Evolutionary conservation across 306 rosid genomes (phyloP).

Genomic region (Luffa acutangula): DNA sequence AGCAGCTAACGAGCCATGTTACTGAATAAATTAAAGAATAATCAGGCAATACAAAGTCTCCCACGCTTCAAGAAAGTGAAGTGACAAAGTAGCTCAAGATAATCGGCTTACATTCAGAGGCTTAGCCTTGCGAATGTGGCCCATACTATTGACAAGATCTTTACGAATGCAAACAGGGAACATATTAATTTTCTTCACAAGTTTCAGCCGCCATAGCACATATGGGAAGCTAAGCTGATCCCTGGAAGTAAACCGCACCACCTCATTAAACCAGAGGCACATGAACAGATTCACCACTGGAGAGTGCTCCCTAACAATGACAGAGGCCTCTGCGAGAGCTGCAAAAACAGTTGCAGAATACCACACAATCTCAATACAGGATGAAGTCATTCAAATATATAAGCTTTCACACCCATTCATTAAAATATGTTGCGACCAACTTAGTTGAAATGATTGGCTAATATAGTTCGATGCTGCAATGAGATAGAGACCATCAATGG

Average conservation of each 20-base stretch:
- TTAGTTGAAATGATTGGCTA: not conserved
- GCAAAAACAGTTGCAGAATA: slow-evolving; percentile 15
- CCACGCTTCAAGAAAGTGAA: not conserved
- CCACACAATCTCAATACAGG: not conserved
- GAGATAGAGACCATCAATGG: not conserved
- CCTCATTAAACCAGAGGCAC: slow-evolving; percentile 97
- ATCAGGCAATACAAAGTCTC: not conserved
- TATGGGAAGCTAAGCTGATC: slow-evolving; percentile 96
- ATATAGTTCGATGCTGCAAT: not conserved
- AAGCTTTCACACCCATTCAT: not conserved
- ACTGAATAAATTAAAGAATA: slow-evolving; percentile 4
- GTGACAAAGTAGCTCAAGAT: not conserved
- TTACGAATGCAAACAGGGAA: slow-evolving; percentile 96
- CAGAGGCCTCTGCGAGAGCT: slow-evolving; percentile 89
- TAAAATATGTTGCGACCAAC: not conserved
- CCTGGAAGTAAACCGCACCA: slow-evolving; percentile 85
- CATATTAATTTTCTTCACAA: slow-evolving; percentile 44
- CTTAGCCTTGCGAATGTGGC: slow-evolving; percentile 84
- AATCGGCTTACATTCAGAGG: slow-evolving; percentile 46
- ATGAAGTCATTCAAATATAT: not conserved
- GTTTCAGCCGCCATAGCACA: slow-evolving; percentile 73
- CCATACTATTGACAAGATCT: slow-evolving; percentile 97
- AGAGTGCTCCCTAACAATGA: slow-evolving; percentile 70
- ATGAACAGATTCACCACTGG: slow-evolving; percentile 52
- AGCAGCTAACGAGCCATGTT: not conserved